Conservation (phyloP, 768 basidiomycete genomes). For the Udeniomyces megalosporus region DNA sequence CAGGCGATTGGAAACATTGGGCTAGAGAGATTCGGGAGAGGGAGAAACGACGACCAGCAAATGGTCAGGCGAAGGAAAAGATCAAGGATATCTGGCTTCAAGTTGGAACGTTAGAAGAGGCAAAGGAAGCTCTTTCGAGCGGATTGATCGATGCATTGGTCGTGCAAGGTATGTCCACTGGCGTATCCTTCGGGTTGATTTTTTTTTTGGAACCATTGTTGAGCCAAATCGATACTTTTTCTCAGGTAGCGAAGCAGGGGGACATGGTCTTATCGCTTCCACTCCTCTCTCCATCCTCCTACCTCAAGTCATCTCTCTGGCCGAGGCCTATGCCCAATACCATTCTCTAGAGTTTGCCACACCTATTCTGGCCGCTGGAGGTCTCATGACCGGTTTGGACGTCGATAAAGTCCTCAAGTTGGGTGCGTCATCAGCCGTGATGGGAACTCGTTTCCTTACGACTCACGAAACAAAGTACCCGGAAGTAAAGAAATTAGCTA, state of each 20-base stretch:
- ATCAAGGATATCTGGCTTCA: constrained; percentile 40
- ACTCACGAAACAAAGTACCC: constrained; percentile 48
- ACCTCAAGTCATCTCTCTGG: constrained; percentile 36
- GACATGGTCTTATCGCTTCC: constrained; percentile 42
- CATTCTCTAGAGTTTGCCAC: constrained; percentile 28
- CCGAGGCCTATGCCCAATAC: not conserved
- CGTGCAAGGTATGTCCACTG: constrained; percentile 46
- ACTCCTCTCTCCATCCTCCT: constrained; percentile 46
- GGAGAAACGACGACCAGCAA: constrained; percentile 30
- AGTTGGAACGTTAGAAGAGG: constrained; percentile 46
- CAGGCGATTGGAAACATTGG: constrained; percentile 44
- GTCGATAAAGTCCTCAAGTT: constrained; percentile 48
- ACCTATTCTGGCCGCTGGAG: constrained; percentile 58
- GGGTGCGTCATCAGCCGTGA: constrained; percentile 50
- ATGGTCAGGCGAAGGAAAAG: not conserved
- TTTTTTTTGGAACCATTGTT: not conserved
- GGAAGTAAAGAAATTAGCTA: constrained; percentile 34
- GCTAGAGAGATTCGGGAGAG: constrained; percentile 36
- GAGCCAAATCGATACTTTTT: too few relatives aligned
- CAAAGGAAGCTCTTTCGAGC: constrained; percentile 42
- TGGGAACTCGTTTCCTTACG: constrained; percentile 61
- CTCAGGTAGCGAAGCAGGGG: constrained; percentile 58
- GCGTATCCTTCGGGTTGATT: not conserved
- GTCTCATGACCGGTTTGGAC: constrained; percentile 48
- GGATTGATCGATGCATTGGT: constrained; percentile 61